Conservation (phyloP, 106 monocot species). For the Dactylorhiza incarnata region DNA sequence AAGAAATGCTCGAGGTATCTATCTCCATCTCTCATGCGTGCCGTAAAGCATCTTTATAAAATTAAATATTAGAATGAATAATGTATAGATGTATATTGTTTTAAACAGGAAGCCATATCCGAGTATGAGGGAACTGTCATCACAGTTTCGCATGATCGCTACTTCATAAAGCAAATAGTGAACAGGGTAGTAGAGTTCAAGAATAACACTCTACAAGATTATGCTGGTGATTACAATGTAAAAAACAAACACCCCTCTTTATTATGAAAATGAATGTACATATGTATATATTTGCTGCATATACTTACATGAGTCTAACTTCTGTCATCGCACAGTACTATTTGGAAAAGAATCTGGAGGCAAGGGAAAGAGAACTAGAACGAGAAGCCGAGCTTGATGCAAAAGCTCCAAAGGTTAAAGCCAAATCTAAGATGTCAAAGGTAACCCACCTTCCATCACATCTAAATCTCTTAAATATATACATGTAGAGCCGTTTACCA, state of each 20-base stretch:
- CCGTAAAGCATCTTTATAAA: no score
- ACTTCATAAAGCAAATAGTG: conserved; percentile 91
- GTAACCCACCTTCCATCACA: conserved; percentile 25
- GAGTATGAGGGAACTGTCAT: conserved; percentile 87
- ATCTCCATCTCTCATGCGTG: neutral
- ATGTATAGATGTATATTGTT: neutral
- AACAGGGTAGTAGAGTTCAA: conserved; percentile 92
- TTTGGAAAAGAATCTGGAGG: conserved; percentile 93
- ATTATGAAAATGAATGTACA: neutral
- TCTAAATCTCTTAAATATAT: neutral
- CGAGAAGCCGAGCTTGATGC: conserved; percentile 91
- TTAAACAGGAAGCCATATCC: conserved; percentile 84
- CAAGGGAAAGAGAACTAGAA: conserved; percentile 72
- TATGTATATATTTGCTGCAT: neutral
- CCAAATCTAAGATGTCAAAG: conserved; percentile 99
- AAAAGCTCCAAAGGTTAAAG: conserved; percentile 85
- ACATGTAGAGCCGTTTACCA: neutral
- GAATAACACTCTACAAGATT: conserved; percentile 68
- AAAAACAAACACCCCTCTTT: conserved; percentile 12
- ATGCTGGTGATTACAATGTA: conserved; percentile 98
- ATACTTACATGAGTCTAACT: neutral
- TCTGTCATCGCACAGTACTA: conserved; percentile 57
- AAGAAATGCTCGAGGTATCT: conserved; percentile 97
- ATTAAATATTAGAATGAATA: no score
- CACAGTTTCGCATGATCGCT: conserved; percentile 97